Evolutionary conservation across 768 basidiomycete species (phyloP).

Genomic region (Naematelia aurantialba): DNA sequence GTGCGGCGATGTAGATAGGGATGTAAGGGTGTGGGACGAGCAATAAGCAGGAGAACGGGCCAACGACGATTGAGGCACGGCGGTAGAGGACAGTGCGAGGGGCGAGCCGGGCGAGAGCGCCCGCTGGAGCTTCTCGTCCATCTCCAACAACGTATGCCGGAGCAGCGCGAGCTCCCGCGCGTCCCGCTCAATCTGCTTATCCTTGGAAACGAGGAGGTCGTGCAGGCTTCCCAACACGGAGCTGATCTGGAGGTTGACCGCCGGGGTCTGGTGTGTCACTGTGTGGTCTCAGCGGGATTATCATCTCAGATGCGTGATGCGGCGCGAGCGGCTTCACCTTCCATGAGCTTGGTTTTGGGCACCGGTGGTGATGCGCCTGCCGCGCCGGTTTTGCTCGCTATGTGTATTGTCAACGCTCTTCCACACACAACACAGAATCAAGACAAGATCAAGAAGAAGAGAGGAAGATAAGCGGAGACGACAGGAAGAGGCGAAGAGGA

Average conservation of each 20-base stretch:
- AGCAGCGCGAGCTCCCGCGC: conserved; percentile 40
- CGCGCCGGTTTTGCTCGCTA: too few species aligned
- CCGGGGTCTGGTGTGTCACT: conserved; percentile 4
- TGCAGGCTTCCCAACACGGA: conserved; percentile 35
- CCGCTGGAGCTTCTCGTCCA: conserved; percentile 40
- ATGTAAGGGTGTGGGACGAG: too few species aligned
- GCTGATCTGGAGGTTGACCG: conserved; percentile 32
- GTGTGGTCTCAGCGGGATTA: neutral
- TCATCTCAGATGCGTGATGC: neutral
- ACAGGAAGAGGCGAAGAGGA: too few species aligned
- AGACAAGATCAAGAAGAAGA: too few species aligned
- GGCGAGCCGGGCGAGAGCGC: neutral
- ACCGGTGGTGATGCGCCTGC: neutral
- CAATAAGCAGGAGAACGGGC: too few species aligned
- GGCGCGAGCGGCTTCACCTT: neutral
- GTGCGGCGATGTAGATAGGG: too few species aligned
- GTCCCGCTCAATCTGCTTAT: conserved; percentile 42
- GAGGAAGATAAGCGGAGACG: too few species aligned
- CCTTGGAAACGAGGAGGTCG: conserved; percentile 37
- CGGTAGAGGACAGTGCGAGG: neutral
- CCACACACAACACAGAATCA: too few species aligned
- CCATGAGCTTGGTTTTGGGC: neutral
- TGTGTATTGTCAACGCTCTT: too few species aligned
- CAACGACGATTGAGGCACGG: neutral
- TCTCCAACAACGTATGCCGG: conserved; percentile 36